Base-by-base conservation (phyloP, 2,329 filamentous ascomycete species). In the Penicillium sp. region DNA sequence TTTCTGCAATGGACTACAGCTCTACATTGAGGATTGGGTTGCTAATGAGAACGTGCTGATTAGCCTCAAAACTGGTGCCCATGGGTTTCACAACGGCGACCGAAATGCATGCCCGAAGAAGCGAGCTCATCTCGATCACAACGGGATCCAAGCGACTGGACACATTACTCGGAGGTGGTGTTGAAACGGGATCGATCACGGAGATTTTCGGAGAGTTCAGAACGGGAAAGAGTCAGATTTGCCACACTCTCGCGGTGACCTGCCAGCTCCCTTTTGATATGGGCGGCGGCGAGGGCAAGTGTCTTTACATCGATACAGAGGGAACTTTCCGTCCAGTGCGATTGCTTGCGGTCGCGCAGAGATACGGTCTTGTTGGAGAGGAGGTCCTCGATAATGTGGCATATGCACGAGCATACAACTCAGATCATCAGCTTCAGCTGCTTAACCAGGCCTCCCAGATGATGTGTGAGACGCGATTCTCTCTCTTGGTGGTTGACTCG, bases 401-500 rank as follows among this genome's bases (percentile, higher is more conserved):
- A 3, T 99, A 99, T 74, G 95, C 95, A 50, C 89, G 94, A 59
- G 94, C 94, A 10, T 99, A 99, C 81, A 99, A 99, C 75, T 97
- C 93, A 0, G 94, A 99, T 65, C 94, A 99, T 76, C 94, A 99
- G 75, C 84, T 99, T 50, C 91, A 96, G 73, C 83, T 99, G 8
- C 86, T 99, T 61, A 94, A 94, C 69, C 93, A 97, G 75, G 95
- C 94, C 4, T 89, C 94, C 2, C 87, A 92, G 61, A 99, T 99
- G 94, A 99, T 99, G 95, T 97, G 93, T 57, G 95, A 99, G 79
- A 99, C 94, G 0, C 87, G 94, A 4, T 99, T 99, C 76, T 97
- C 94, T 3, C 84, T 99, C 9, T 86, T 99, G 50, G 87, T 99
- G 49, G 94, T 99, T 56, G 94, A 99, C 77, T 96, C 92, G 56